Percentiles rank a stretch among this genome's conserved stretches.
phyloP scores from a whole-genome alignment of 345 rosid species.

The Limnanthes douglasii region DNA sequence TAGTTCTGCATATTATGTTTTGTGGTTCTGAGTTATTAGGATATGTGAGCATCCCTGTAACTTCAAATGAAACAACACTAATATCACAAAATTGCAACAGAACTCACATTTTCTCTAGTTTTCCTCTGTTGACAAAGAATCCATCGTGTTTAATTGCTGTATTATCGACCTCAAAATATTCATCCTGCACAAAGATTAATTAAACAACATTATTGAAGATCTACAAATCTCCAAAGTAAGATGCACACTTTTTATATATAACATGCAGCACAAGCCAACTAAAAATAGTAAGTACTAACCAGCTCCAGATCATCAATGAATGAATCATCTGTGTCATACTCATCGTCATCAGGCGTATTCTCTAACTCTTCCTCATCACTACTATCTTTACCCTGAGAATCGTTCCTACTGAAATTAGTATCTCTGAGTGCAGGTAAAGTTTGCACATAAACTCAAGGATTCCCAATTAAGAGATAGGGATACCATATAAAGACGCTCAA shows the following conservation, averaged over 20 bases:
- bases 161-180: slow-evolving; percentile 93
- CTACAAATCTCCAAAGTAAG: slow-evolving; percentile 1
- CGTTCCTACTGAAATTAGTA: slow-evolving; percentile 5
- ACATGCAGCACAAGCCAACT: slow-evolving; percentile 1
- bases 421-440: slow-evolving; percentile 1
- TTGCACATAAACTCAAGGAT: neutral
- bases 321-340: slow-evolving; percentile 93
- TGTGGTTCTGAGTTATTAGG: too few relatives aligned
- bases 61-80: too few relatives aligned
- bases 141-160: slow-evolving; percentile 80
- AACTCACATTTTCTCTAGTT: slow-evolving; percentile 72
- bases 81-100: slow-evolving; percentile 4
- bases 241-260: neutral
- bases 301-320: slow-evolving; percentile 90
- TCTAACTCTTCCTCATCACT: slow-evolving; percentile 86
- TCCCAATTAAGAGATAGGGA: neutral
- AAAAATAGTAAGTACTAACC: slow-evolving; percentile 28
- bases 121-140: slow-evolving; percentile 87
- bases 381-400: slow-evolving; percentile 75
- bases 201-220: slow-evolving; percentile 4
- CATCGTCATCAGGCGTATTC: slow-evolving; percentile 81
- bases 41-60: too few relatives aligned
- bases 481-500: slow-evolving; percentile 93
- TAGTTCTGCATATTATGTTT: too few relatives aligned
- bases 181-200: slow-evolving; percentile 48